Base-by-base conservation (phyloP, 148 eudicot genomes). In the Rhododendron griersonianum region DNA sequence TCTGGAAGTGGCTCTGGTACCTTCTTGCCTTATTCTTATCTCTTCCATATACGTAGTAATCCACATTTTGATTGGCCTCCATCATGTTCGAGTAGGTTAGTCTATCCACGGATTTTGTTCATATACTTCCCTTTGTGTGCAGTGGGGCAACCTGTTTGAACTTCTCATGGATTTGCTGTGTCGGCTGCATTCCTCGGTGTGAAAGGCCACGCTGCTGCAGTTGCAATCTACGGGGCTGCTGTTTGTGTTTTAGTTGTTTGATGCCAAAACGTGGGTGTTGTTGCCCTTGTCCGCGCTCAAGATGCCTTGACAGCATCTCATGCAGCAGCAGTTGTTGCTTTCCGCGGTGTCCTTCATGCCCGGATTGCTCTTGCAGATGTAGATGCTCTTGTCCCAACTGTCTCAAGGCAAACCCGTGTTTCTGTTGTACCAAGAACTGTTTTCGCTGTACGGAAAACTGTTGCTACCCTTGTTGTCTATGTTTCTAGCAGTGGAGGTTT, bases 1-100 rank as follows among this genome's bases (percentile, higher is more conserved):
- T 96, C 75, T 93, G 98, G 98, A 93, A 89, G 88, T 93, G 98
- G 98, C 91, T 96, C 84, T 90, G 98, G 98, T 95, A 90, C n/a
- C 44, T 44, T 83, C 83, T 51, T 84, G 19, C 33, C n/a, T 2
- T 39, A 15, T 86, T 16, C 50, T 35, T 48, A 28, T 15, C 6
- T 30, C 19, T 50, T 83, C 33, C 14, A 30, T 30, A 4, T 4
- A 30, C 37, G 11, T 63, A 63, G 25, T 61, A 61, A 61, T 61
- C 71, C 41, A 1, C 25, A 41, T 45, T 47, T n/a, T 79, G 15
- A 45, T 79, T 44, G 8, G 28, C 30, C 11, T 45, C 51, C 33
- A 11, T 48, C 3, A 1, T 19, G 4, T 88, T 91, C 97, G 94
- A 11, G 11, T 28, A 69, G 75, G 0, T 23, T 67, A 67, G 74